Conservation (phyloP, 805 yeast species). For the Cyberlindnera xylosilytica region DNA sequence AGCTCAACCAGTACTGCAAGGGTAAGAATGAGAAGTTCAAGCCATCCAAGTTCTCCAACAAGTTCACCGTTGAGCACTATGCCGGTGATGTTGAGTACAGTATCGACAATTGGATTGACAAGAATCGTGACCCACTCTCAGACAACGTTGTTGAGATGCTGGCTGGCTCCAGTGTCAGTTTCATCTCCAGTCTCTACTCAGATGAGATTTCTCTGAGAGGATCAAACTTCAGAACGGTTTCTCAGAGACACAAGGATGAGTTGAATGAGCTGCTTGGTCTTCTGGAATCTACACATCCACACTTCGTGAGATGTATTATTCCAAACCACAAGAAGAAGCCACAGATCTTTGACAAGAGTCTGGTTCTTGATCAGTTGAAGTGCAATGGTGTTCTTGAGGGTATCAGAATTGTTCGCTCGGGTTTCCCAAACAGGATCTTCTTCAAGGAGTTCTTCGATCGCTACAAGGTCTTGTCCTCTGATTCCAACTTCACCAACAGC, state of each 20-base stretch:
- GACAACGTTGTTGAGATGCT: constrained; percentile 67
- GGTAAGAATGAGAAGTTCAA: constrained; percentile 53
- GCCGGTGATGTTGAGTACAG: constrained; percentile 96
- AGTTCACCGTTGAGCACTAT: constrained; percentile 85
- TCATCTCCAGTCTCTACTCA: constrained; percentile 55
- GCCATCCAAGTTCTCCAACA: constrained; percentile 70
- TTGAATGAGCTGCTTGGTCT: constrained; percentile 67
- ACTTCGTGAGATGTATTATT: constrained; percentile 91
- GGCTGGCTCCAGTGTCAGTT: constrained; percentile 50
- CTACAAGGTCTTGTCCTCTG: constrained; percentile 64
- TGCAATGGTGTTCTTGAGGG: constrained; percentile 99
- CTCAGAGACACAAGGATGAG: constrained; percentile 87
- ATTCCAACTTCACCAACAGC: constrained; percentile 39
- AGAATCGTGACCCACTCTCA: constrained; percentile 90
- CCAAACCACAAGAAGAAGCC: constrained; percentile 81
- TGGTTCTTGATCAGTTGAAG: constrained; percentile 85
- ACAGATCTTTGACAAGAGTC: constrained; percentile 61
- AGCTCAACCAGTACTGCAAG: constrained; percentile 65
- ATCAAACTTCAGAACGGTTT: constrained; percentile 68
- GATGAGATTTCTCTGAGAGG: constrained; percentile 33
- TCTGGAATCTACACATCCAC: constrained; percentile 82
- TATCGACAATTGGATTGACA: constrained; percentile 89
- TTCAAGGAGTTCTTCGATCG: constrained; percentile 77
- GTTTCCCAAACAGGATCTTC: constrained; percentile 89
- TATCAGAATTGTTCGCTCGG: constrained; percentile 93